Percentiles rank a stretch among this genome's conserved stretches.
Conservation (phyloP, 73 alveolate genomes). For the Durusdinium trenchii region DNA sequence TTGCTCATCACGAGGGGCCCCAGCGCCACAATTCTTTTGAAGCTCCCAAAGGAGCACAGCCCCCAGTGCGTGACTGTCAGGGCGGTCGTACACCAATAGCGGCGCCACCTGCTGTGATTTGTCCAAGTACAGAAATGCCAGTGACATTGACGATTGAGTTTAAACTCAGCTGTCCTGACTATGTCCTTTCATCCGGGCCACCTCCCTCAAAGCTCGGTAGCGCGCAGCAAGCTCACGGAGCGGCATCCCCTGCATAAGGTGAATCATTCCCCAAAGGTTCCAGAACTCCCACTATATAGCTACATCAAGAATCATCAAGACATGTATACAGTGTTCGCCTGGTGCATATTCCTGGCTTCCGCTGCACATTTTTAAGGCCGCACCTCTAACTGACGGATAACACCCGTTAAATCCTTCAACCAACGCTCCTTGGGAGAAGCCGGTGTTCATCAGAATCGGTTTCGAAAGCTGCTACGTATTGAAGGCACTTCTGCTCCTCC, state of each 20-base stretch:
- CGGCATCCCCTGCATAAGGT: constrained; percentile 11
- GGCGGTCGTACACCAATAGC: constrained; percentile 31
- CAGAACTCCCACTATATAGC: background rate
- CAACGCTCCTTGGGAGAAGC: constrained; percentile 44
- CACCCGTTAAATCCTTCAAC: constrained; percentile 56
- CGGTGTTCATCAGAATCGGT: background rate
- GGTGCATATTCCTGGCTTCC: background rate
- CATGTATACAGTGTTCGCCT: no score
- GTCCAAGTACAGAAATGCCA: background rate
- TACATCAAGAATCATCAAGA: background rate
- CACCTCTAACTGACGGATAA: constrained; percentile 49
- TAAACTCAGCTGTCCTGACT: no score
- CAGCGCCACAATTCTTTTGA: no score
- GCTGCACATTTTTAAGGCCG: background rate
- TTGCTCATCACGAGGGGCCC: background rate
- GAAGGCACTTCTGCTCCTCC: constrained; percentile 10
- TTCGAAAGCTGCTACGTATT: background rate
- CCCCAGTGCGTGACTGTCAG: constrained; percentile 80
- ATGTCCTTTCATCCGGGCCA: background rate
- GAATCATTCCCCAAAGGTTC: background rate
- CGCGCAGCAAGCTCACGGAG: constrained; percentile 36
- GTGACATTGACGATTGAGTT: no score
- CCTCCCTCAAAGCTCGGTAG: constrained; percentile 55
- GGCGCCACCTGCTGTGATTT: constrained; percentile 29
- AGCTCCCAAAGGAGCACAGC: constrained; percentile 72